Evolutionary conservation across 2,329 filamentous ascomycete genomes (phyloP), one percentile per base, ranked within the genome.

Genomic region (Exophiala sp.): DNA sequence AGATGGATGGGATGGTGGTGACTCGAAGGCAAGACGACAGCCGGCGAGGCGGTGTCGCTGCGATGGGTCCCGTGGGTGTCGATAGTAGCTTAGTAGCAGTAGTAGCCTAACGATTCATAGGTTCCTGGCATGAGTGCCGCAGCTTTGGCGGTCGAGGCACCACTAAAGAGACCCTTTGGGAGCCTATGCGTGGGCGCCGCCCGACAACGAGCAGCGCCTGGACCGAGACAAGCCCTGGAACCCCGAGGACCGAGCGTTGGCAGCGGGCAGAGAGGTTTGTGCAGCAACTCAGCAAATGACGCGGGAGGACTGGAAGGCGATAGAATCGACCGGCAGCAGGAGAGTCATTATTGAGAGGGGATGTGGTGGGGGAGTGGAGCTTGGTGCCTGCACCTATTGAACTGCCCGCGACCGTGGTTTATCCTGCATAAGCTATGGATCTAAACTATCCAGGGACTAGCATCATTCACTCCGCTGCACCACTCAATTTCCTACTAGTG

Each of bases 31-130:
- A 19, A 37, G 43, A 9, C 27, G 22, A 35, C 44, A 22, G 48
- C 34, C 38, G 27, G 39, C 37, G 47, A 50, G 53, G 50, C 50
- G 53, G 53, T 55, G 52, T 51, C 34, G 41, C 41, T 29, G 27
- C 27, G 18, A 32, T 30, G 41, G 18, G 24, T 44, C 23, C 41
- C 24, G 27, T 37, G 27, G 30, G 30, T 37, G 43, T 21, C 38
- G 18, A 9, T 37, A 19, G 14, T 8, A 19, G 34, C 16, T 37
- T 37, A 37, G 34, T 19, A 37, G 14, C 34, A 11, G 34, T 19
- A 37, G 34, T 19, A 37, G 34, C 34, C 14, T 19, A 18, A 37
- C 13, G n/a, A n/a, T n/a, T n/a, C n/a, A n/a, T n/a, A 37, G 34
- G 34, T 11, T 16, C 34, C 34, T 37, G 34, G 34, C 34, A 37